phyloP scores from a whole-genome alignment of 2,329 filamentous ascomycete species.

The Escovopsis sp. region DNA sequence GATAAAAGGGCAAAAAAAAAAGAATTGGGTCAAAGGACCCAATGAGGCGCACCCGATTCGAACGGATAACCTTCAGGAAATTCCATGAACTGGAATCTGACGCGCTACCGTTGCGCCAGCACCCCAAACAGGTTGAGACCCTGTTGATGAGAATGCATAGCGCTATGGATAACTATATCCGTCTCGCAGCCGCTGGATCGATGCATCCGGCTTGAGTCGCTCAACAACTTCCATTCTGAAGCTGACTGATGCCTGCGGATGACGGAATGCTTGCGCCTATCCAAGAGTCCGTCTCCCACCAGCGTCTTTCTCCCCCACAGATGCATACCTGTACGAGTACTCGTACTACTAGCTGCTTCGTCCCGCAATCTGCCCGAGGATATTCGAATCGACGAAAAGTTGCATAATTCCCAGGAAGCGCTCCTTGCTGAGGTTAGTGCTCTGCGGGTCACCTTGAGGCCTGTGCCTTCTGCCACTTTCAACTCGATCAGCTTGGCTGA shows the following conservation, averaged over 20 bases:
- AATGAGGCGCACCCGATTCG: background rate
- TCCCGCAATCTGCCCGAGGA: too few relatives aligned
- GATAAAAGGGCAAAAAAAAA: background rate
- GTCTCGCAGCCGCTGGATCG: background rate
- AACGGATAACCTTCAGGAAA: background rate
- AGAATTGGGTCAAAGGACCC: background rate
- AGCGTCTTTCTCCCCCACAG: background rate
- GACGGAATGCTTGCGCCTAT: conserved; percentile 13
- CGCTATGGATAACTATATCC: background rate
- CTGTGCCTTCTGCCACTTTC: too few relatives aligned
- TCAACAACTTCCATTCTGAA: too few relatives aligned
- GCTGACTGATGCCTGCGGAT: conserved; percentile 6
- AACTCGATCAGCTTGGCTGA: too few relatives aligned
- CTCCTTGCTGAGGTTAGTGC: too few relatives aligned
- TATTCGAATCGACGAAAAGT: too few relatives aligned
- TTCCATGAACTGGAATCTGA: background rate
- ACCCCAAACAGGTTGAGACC: background rate
- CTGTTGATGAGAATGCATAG: background rate
- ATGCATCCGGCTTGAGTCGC: conserved; percentile 6
- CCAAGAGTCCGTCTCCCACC: background rate
- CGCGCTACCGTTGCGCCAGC: background rate
- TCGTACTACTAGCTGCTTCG: background rate
- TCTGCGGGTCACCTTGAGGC: too few relatives aligned
- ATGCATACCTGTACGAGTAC: conserved; percentile 1
- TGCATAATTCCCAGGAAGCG: too few relatives aligned